phyloP scores from a whole-genome alignment of 805 yeast species.

The Jamesozyma jinghongensis region DNA sequence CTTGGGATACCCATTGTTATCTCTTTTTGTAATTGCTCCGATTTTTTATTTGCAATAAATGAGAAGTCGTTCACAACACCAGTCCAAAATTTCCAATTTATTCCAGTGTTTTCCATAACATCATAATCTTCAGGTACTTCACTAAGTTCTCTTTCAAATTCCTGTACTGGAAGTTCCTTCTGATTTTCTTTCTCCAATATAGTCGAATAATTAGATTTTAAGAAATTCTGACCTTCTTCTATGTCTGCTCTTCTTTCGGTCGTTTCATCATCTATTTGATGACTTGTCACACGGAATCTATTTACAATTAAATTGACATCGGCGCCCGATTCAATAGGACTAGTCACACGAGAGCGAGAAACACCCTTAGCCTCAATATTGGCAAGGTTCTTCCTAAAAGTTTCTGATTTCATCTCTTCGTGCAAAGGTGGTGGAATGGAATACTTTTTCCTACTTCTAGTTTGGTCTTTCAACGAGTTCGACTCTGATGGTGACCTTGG shows the following conservation, averaged over 20 bases:
- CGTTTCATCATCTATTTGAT: constrained; percentile 42
- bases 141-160: not conserved
- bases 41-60: constrained; percentile 51
- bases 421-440: constrained; percentile 27
- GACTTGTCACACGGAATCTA: constrained; percentile 48
- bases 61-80: constrained; percentile 68
- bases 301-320: constrained; percentile 53
- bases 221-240: constrained; percentile 37
- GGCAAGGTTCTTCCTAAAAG: constrained; percentile 19
- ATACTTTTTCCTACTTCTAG: constrained; percentile 2
- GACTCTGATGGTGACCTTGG: constrained; percentile 2
- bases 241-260: constrained; percentile 44
- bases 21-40: constrained; percentile 49
- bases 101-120: constrained; percentile 31
- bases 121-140: constrained; percentile 22
- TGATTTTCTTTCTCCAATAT: constrained; percentile 16
- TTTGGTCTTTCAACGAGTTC: not conserved
- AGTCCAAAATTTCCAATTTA: constrained; percentile 88
- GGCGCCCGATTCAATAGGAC: constrained; percentile 23
- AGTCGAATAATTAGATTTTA: constrained; percentile 29
- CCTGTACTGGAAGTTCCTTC: constrained; percentile 3
- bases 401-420: constrained; percentile 24
- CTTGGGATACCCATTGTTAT: constrained; percentile 74
- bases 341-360: constrained; percentile 9
- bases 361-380: constrained; percentile 6